Evolutionary conservation across 2,329 filamentous ascomycete genomes (phyloP).

Genomic region (Aspergillus sp.): DNA sequence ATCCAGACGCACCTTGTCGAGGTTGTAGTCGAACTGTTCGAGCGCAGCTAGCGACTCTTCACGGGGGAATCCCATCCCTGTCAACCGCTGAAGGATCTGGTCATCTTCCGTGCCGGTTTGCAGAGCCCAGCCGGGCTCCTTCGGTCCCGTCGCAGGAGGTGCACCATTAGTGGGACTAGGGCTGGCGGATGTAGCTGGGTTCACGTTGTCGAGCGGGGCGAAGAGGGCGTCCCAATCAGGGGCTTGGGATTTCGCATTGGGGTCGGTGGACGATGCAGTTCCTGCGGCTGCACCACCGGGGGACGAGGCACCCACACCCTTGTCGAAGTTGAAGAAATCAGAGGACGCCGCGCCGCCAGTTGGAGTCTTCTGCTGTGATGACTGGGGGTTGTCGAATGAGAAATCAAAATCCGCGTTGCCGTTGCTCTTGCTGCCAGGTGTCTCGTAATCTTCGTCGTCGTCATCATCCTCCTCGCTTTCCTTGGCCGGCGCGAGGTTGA

Average conservation of each 20-base stretch:
- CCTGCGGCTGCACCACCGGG: conserved; percentile 41
- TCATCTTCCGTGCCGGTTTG: conserved; percentile 78
- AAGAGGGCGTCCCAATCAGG: conserved; percentile 98
- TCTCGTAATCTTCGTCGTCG: conserved; percentile 45
- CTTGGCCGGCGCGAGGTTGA: conserved; percentile 44
- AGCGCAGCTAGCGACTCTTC: conserved; percentile 72
- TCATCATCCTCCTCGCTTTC: conserved; percentile 55
- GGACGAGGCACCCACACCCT: conserved; percentile 23
- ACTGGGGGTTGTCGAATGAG: conserved; percentile 41
- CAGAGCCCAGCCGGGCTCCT: conserved; percentile 62
- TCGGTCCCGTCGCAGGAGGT: conserved; percentile 9
- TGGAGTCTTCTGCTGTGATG: conserved; percentile 26
- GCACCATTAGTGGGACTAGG: conserved; percentile 16
- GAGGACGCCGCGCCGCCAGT: conserved; percentile 23
- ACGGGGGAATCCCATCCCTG: conserved; percentile 81
- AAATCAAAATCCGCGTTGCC: conserved; percentile 42
- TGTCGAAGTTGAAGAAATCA: conserved; percentile 41
- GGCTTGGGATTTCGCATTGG: conserved; percentile 39
- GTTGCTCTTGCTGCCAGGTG: conserved; percentile 28
- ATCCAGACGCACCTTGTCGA: conserved; percentile 71
- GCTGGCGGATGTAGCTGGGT: conserved; percentile 16
- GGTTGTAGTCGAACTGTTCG: conserved; percentile 94
- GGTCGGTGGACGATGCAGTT: conserved; percentile 36
- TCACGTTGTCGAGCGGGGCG: conserved; percentile 64
- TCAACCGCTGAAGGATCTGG: conserved; percentile 83